Conservation (phyloP, 352 stramenopile genomes). For the Sclerospora graminicola region DNA sequence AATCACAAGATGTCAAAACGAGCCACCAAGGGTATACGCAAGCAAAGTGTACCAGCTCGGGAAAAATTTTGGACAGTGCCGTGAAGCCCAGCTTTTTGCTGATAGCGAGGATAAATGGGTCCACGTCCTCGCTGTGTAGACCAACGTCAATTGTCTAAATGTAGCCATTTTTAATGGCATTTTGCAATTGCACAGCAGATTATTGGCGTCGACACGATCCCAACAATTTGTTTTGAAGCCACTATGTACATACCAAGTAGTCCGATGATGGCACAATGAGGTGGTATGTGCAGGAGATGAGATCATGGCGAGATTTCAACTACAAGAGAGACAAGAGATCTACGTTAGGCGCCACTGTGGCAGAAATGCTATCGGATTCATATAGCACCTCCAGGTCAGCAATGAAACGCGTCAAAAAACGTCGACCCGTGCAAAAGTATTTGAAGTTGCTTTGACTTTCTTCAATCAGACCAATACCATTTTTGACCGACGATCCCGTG, state of each 20-base stretch:
- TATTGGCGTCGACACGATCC: neutral
- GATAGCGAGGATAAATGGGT: slow-evolving; percentile 62
- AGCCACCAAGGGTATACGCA: no score
- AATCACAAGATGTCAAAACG: neutral
- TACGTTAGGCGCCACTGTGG: neutral
- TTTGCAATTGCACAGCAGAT: neutral
- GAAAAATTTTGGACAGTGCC: slow-evolving; percentile 53
- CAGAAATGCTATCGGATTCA: neutral
- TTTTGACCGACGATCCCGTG: slow-evolving; percentile 47
- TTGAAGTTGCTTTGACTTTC: slow-evolving; percentile 74
- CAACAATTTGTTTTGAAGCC: neutral
- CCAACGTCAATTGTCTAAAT: slow-evolving; percentile 59
- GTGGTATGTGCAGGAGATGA: slow-evolving; percentile 46
- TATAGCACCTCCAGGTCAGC: slow-evolving; percentile 41
- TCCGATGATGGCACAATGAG: slow-evolving; percentile 36
- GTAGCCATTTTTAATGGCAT: neutral
- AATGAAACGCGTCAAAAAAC: slow-evolving; percentile 66
- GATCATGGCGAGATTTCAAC: slow-evolving; percentile 47
- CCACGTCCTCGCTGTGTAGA: slow-evolving; percentile 40
- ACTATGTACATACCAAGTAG: slow-evolving; percentile 28
- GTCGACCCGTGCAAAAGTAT: slow-evolving; percentile 76
- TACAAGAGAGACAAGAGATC: slow-evolving; percentile 6
- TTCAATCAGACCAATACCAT: slow-evolving; percentile 50
- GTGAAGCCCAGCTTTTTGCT: slow-evolving; percentile 71
- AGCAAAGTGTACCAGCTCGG: slow-evolving; percentile 40